phyloP scores from a whole-genome alignment of 371 early-diverging fungal species.

The Gilbertella persicaria region DNA sequence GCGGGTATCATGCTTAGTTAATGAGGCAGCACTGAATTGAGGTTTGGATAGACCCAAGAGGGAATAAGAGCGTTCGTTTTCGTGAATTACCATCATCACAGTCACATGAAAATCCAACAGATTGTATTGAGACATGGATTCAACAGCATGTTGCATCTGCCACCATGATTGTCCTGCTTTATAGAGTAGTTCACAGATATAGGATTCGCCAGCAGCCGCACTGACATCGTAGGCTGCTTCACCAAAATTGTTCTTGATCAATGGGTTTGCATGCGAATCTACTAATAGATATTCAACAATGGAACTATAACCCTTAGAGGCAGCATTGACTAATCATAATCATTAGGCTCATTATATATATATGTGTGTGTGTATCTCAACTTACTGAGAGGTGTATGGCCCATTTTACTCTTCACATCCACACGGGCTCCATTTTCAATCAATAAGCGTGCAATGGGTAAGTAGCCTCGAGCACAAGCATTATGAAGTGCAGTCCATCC shows the following conservation, averaged over 20 bases:
- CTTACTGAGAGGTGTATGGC: constrained; percentile 81
- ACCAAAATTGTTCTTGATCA: constrained; percentile 66
- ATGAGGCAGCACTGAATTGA: constrained; percentile 48
- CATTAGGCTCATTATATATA: background rate
- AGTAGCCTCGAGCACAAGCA: constrained; percentile 66
- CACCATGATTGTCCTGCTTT: constrained; percentile 56
- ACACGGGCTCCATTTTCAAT: constrained; percentile 61
- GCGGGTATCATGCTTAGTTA: constrained; percentile 52
- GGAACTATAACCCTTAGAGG: constrained; percentile 68
- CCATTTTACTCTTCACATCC: constrained; percentile 66
- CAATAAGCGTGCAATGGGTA: constrained; percentile 61
- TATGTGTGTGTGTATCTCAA: background rate
- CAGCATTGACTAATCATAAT: constrained; percentile 65
- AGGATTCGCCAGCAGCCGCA: constrained; percentile 59
- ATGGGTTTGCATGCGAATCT: constrained; percentile 64
- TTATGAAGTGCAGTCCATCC: constrained; percentile 90
- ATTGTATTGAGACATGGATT: constrained; percentile 32
- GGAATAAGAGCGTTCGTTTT: constrained; percentile 63
- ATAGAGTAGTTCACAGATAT: constrained; percentile 71
- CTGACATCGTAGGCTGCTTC: constrained; percentile 87
- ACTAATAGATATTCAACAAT: constrained; percentile 71
- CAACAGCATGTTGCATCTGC: constrained; percentile 29
- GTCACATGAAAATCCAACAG: constrained; percentile 57
- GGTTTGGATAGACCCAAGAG: constrained; percentile 46
- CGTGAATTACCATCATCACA: constrained; percentile 59